Conservation (phyloP, 2,329 filamentous ascomycete genomes). For the Fusarium odoratissimum region DNA sequence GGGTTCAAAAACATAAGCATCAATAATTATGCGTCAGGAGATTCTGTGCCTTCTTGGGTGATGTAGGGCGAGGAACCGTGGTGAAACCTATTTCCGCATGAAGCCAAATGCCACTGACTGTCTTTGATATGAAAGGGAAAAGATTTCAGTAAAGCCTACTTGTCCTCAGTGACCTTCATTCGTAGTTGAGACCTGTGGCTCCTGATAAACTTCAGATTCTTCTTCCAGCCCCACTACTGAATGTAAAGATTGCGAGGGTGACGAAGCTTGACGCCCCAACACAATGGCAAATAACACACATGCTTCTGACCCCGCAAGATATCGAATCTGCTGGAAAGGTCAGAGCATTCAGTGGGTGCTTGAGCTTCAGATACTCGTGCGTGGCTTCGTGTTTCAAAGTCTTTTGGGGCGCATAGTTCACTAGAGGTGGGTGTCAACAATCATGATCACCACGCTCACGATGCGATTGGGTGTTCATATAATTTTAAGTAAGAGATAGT, state of each 20-base stretch:
- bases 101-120: too few species aligned
- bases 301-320: not conserved
- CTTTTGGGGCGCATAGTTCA: not conserved
- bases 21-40: fast-evolving
- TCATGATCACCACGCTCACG: fast-evolving
- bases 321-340: not conserved
- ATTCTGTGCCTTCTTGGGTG: not conserved
- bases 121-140: not conserved
- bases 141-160: not conserved
- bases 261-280: not conserved
- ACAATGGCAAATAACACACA: not conserved
- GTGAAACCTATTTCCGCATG: not conserved
- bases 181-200: too few species aligned
- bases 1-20: too few species aligned
- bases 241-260: not conserved
- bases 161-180: fast-evolving
- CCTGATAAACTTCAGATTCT: not conserved
- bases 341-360: fast-evolving
- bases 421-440: too few species aligned
- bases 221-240: not conserved
- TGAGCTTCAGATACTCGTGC: fast-evolving
- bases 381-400: not conserved
- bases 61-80: fast-evolving
- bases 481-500: not conserved
- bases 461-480: not conserved